Conservation (phyloP, 2,329 filamentous ascomycete species). For the Epichloe sp. region DNA sequence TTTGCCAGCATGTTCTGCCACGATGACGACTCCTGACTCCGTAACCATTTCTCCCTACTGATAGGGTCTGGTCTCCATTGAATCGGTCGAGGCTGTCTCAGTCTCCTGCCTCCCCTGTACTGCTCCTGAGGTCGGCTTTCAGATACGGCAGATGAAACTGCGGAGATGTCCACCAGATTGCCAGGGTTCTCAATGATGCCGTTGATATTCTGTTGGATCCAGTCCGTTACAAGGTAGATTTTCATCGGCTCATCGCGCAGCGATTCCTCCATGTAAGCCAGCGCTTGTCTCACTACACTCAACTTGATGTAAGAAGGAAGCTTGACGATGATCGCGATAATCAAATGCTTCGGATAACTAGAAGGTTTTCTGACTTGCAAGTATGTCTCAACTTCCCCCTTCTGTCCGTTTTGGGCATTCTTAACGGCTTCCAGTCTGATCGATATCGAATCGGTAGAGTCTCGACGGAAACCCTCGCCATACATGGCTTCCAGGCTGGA, state of each 20-base stretch:
- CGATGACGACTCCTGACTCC: constrained; percentile 48
- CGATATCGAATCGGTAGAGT: constrained; percentile 52
- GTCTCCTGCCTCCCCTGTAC: constrained; percentile 16
- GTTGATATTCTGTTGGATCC: constrained; percentile 76
- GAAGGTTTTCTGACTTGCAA: constrained; percentile 59
- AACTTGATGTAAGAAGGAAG: constrained; percentile 89
- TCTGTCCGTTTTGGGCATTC: constrained; percentile 36
- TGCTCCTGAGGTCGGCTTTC: constrained; percentile 29
- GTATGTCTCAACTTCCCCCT: constrained; percentile 38
- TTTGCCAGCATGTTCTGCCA: constrained; percentile 64
- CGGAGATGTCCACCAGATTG: constrained; percentile 69
- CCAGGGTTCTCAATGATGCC: constrained; percentile 76
- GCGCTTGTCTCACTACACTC: constrained; percentile 66
- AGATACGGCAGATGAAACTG: constrained; percentile 55
- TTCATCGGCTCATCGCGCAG: constrained; percentile 77
- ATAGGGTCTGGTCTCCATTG: constrained; percentile 46
- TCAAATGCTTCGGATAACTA: constrained; percentile 57
- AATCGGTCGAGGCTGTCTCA: constrained; percentile 43
- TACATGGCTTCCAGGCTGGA: constrained; percentile 76
- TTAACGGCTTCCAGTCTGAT: constrained; percentile 49
- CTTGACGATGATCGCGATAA: constrained; percentile 55
- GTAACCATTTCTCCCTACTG: constrained; percentile 57
- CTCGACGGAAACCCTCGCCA: constrained; percentile 53
- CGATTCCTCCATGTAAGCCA: constrained; percentile 56
- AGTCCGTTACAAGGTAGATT: constrained; percentile 79